Evolutionary conservation across 805 yeast species (phyloP).

Genomic region (Komagataella ulmi): DNA sequence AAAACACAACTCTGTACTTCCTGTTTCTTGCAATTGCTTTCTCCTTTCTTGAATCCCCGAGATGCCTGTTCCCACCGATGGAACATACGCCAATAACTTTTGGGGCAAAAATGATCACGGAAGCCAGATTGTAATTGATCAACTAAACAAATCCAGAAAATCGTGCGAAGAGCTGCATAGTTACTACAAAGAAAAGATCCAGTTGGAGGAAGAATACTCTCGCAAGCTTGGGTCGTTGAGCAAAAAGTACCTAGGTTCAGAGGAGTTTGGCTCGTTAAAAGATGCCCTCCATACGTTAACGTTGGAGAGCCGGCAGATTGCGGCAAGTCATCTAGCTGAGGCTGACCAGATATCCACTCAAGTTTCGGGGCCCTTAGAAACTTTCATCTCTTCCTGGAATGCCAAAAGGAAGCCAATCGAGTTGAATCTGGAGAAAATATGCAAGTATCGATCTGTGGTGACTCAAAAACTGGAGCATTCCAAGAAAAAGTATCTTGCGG

Average conservation of each 20-base stretch:
- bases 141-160: slow-evolving; percentile 44
- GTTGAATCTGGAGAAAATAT: slow-evolving; percentile 39
- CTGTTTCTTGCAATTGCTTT: not conserved
- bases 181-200: slow-evolving; percentile 40
- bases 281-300: slow-evolving; percentile 45
- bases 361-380: slow-evolving; percentile 35
- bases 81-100: slow-evolving; percentile 8
- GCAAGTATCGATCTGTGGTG: slow-evolving; percentile 27
- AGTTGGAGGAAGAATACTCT: slow-evolving; percentile 65
- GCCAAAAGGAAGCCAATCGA: slow-evolving; percentile 46
- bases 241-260: slow-evolving; percentile 34
- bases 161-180: slow-evolving; percentile 38
- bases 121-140: slow-evolving; percentile 34
- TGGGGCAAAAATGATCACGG: slow-evolving; percentile 55
- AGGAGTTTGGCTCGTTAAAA: slow-evolving; percentile 46
- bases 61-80: not conserved
- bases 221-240: slow-evolving; percentile 39
- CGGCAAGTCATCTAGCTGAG: slow-evolving; percentile 39
- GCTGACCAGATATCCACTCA: slow-evolving; percentile 36
- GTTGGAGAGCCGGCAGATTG: slow-evolving; percentile 45
- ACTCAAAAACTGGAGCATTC: slow-evolving; percentile 21
- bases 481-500: slow-evolving; percentile 39
- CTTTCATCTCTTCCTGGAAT: slow-evolving; percentile 36
- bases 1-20: not conserved
- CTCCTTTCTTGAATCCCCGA: not conserved